Base-by-base conservation (phyloP, 768 basidiomycete genomes). In the Hirschioporus abietinus region DNA sequence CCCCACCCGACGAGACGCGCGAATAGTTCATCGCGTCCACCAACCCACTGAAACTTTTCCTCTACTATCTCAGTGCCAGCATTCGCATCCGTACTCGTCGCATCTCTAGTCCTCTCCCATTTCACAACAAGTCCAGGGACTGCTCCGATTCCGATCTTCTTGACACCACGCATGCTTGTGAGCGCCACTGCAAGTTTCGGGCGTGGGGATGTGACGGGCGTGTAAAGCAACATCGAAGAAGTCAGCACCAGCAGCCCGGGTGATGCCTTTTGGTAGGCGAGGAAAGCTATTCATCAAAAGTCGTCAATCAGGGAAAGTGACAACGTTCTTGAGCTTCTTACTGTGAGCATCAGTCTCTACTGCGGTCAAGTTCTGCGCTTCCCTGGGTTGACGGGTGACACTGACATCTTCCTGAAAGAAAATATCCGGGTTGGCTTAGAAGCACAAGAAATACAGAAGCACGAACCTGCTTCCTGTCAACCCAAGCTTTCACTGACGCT, bases 241-340 rank as follows among this genome's bases (percentile, higher is more conserved):
- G 86, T 86, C 66, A 90, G 66, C 25, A 86, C 88, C 63, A 90
- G 83, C 58, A 89, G 72, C 1, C 89, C 89, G 1, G 86, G 85
- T 5, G 76, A 74, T 27, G 85, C 81, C 60, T 76, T 76, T 65
- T 84, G 79, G 66, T 89, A 86, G 58, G 86, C 86, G 64, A 87
- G 82, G 74, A 84, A 90, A 0, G 84, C 89, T 90, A 63, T 30
- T 20, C 30, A 60, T 23, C 8, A 60, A n/a, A 52, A 20, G 15
- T 52, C 3, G 42, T 52, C 42, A 52, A 10, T 5, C 12, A 52
- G 42, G 42, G 20, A 10, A 52, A 52, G 42, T 8, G 30, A 30
- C 42, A 52, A 3, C 3, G 42, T 15, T 12, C 42, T 52, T 52
- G 12, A 15, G 12, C 42, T 52, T 52, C 42, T 52, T 52, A 52